Percentiles rank a stretch among this genome's conserved stretches.
Evolutionary conservation across 1,284 basidiomycete genomes (phyloP).

Genomic region (Tilletia indica): DNA sequence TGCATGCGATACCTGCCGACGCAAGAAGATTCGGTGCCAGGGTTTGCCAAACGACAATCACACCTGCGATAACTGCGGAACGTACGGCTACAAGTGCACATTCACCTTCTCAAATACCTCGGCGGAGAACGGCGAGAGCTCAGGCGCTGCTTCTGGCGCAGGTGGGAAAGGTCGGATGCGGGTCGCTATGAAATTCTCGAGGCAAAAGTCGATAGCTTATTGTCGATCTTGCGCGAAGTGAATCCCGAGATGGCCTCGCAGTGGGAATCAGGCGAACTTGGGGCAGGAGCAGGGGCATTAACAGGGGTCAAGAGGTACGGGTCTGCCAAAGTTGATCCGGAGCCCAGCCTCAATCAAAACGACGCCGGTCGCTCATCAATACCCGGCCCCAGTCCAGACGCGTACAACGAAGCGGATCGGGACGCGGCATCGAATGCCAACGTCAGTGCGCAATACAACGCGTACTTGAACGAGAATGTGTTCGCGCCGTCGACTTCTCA

Average conservation of each 20-base stretch:
- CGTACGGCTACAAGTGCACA: slow-evolving; percentile 23
- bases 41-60: slow-evolving; percentile 42
- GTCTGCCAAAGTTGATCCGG: not conserved
- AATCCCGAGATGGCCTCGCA: slow-evolving; percentile 42
- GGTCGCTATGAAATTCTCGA: slow-evolving; percentile 53
- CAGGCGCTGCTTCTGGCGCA: not conserved
- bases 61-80: slow-evolving; percentile 36
- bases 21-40: slow-evolving; percentile 48
- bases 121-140: not conserved
- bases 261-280: slow-evolving; percentile 40
- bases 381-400: too few species aligned
- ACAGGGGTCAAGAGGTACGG: not conserved
- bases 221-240: slow-evolving; percentile 39
- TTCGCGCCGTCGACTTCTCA: not conserved
- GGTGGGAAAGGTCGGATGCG: slow-evolving; percentile 31
- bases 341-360: not conserved
- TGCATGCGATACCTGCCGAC: slow-evolving; percentile 46
- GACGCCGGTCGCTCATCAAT: too few species aligned
- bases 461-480: slow-evolving; percentile 11
- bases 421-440: not conserved
- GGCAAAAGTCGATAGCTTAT: slow-evolving; percentile 43
- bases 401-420: too few species aligned
- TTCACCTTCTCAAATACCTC: slow-evolving; percentile 1
- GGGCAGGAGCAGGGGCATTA: not conserved
- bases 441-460: not conserved